Evolutionary conservation across 768 basidiomycete species (phyloP).

Genomic region (Obba rivulosa): DNA sequence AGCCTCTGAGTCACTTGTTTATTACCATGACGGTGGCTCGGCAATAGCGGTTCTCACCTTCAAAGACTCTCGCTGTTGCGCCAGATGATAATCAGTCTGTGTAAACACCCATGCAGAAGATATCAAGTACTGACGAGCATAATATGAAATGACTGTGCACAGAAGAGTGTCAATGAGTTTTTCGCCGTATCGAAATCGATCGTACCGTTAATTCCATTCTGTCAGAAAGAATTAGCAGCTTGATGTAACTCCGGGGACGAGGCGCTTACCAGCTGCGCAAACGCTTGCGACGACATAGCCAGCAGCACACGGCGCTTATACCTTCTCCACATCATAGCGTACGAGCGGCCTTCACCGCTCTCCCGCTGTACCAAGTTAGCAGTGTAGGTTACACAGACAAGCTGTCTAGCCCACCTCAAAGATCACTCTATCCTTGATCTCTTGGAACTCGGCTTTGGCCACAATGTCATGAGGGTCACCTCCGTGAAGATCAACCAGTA

Average conservation of each 20-base stretch:
- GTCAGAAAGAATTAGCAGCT: background rate
- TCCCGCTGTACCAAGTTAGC: slow-evolving; percentile 46
- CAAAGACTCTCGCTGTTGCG: slow-evolving; percentile 75
- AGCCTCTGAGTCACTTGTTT: too few species aligned
- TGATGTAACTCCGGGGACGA: background rate
- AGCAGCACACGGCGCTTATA: slow-evolving; percentile 86
- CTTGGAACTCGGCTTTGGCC: slow-evolving; percentile 81
- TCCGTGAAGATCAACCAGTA: slow-evolving; percentile 87
- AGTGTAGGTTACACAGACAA: background rate
- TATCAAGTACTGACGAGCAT: slow-evolving; percentile 70
- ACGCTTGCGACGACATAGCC: slow-evolving; percentile 93
- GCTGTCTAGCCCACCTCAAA: slow-evolving; percentile 46
- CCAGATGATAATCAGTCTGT: slow-evolving; percentile 5
- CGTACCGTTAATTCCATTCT: slow-evolving; percentile 95
- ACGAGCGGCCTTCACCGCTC: slow-evolving; percentile 70
- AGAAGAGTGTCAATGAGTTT: background rate
- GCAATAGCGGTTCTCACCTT: slow-evolving; percentile 45
- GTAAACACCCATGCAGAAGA: background rate
- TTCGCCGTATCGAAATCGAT: background rate
- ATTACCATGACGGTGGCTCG: too few species aligned
- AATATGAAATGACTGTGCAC: slow-evolving; percentile 83
- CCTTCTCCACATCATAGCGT: slow-evolving; percentile 77
- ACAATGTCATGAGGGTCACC: slow-evolving; percentile 61
- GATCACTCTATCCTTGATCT: slow-evolving; percentile 78
- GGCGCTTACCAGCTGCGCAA: slow-evolving; percentile 80